phyloP scores from a whole-genome alignment of 306 rosid genomes.

The Parietaria judaica region DNA sequence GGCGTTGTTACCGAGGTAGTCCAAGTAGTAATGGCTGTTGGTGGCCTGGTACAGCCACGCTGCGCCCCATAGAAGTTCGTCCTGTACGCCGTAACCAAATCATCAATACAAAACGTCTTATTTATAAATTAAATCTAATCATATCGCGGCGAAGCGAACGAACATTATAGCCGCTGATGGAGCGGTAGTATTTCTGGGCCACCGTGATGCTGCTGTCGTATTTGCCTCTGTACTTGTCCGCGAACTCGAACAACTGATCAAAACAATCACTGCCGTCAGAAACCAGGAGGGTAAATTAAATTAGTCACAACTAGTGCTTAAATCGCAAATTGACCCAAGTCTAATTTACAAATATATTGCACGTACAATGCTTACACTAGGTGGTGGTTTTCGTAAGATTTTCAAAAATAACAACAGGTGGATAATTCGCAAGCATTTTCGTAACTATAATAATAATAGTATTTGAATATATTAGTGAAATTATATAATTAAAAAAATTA shows the following conservation, averaged over 20 bases:
- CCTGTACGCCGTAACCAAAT: constrained; percentile 32
- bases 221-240: constrained; percentile 89
- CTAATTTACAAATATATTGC: too few species aligned
- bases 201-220: constrained; percentile 79
- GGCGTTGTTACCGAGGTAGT: constrained; percentile 74
- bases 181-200: constrained; percentile 79
- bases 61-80: constrained; percentile 95
- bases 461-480: background rate
- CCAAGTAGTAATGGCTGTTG: constrained; percentile 58
- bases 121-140: background rate
- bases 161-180: constrained; percentile 88
- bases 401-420: too few species aligned
- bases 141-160: too few species aligned
- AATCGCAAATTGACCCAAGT: background rate
- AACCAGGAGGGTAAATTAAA: too few species aligned
- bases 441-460: background rate
- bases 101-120: background rate
- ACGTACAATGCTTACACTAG: too few species aligned
- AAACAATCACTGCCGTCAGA: background rate
- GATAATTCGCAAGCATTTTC: background rate
- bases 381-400: too few species aligned
- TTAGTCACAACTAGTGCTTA: background rate
- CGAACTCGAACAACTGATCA: constrained; percentile 79
- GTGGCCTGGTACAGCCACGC: constrained; percentile 96
- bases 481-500: background rate